Base-by-base conservation (phyloP, 129 eudicot genomes). In the Kitagawia praeruptora region DNA sequence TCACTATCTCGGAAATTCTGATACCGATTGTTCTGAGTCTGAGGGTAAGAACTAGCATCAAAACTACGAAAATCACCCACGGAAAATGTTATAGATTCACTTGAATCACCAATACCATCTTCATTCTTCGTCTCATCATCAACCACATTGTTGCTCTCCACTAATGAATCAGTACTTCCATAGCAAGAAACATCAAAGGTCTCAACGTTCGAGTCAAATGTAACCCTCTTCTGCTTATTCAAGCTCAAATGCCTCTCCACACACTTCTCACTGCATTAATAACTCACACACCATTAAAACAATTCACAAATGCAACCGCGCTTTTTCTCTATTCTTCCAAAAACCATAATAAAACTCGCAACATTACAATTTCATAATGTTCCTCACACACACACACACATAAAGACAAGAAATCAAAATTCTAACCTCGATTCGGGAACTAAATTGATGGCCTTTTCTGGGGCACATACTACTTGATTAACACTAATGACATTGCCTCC, bases 1-100 rank as follows among this genome's bases (percentile, higher is more conserved):
- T 96, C 98, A 85, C 93, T 92, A 75, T 90, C 97, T 82, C 89
- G 69, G 74, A 91, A 88, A 67, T 90, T 96, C 48, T 94, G 96
- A 66, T 96, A 92, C 90, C 99, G 82, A 75, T 92, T 87, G 77
- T 92, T 92, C 51, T 87, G 87, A 42, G 97, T 92, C 51, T 87
- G 87, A 42, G 97, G 97, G 80, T 88, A 92, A 16, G 94, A 92
- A 77, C 82, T 87, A 82, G 72, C 83, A 53, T 89, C 92, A 0
- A 85, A 84, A 38, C 56, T 79, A 71, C 79, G 78, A 0, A 93
- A 86, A 81, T 86, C 86, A 70, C 84, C 84, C 47, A 69, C 88
- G 66, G 90, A 95, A 37, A 34, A 49, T 2, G 92, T 79, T 38
- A 72, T 28, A 27, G 90, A 82, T 41, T 81, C 81, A 76, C 79